phyloP scores from a whole-genome alignment of 2,329 filamentous ascomycete species.

The Rhexocercosporidium sp. region DNA sequence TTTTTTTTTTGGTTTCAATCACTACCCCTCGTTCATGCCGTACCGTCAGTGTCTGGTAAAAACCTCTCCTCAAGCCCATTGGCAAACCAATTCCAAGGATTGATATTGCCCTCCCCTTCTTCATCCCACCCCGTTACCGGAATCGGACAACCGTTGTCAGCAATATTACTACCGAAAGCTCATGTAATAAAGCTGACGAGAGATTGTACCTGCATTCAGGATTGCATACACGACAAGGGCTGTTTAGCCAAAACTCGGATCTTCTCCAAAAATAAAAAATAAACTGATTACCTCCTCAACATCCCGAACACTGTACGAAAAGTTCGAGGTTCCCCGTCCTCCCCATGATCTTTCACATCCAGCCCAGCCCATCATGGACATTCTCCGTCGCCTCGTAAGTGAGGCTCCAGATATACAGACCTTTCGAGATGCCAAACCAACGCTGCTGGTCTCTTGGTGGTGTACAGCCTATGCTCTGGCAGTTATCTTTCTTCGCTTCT shows the following conservation, averaged over 20 bases:
- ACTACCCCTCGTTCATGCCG: slow-evolving; percentile 9
- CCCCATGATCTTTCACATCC: slow-evolving; percentile 8
- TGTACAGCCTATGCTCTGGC: slow-evolving; percentile 79
- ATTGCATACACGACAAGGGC: background rate
- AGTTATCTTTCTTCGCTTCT: slow-evolving; percentile 80
- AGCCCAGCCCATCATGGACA: slow-evolving; percentile 29
- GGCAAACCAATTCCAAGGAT: background rate
- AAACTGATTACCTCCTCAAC: slow-evolving; percentile 1
- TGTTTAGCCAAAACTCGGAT: background rate
- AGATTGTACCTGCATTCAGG: slow-evolving; percentile 9
- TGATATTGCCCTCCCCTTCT: background rate
- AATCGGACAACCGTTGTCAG: slow-evolving; percentile 1
- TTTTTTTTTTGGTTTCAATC: slow-evolving; percentile 9
- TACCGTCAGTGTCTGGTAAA: background rate
- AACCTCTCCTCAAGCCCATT: background rate
- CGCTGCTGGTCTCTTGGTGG: slow-evolving; percentile 94
- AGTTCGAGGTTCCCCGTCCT: slow-evolving; percentile 1
- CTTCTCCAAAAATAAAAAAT: background rate
- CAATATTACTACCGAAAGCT: slow-evolving; percentile 8
- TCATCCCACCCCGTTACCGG: background rate
- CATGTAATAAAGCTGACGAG: slow-evolving; percentile 12
- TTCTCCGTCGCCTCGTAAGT: slow-evolving; percentile 32
- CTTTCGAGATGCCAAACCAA: slow-evolving; percentile 72
- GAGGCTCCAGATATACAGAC: slow-evolving; percentile 33
- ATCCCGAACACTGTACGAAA: background rate